These are phyloP conservation scores for Plasmodium vivax DNA, from an alignment of 169 alveolate species.

Conservation along the genomic window DNA sequence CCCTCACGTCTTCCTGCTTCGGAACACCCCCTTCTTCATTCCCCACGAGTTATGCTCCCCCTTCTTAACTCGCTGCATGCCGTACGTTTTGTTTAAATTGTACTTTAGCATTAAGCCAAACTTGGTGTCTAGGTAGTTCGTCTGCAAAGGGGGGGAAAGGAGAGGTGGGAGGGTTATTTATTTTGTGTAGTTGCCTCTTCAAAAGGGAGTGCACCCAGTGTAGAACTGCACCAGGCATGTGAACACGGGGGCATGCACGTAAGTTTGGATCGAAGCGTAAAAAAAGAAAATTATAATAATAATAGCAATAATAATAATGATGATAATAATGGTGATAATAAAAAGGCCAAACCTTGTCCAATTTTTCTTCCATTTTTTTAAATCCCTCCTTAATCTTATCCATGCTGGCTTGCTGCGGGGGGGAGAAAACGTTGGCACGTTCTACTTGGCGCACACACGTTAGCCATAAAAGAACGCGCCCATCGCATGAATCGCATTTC, in stretches of 20 bases:
- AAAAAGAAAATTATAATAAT: too few relatives aligned
- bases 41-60: constrained; percentile 83
- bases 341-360: constrained; percentile 39
- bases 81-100: constrained; percentile 64
- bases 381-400: constrained; percentile 46
- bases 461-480: not conserved
- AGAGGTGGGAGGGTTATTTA: not conserved
- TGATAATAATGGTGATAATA: too few relatives aligned
- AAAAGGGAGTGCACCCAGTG: not conserved
- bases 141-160: constrained; percentile 1
- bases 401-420: constrained; percentile 42
- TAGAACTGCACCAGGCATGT: not conserved
- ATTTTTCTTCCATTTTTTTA: constrained; percentile 25
- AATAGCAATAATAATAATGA: too few relatives aligned
- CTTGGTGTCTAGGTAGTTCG: constrained; percentile 44
- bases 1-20: constrained; percentile 76
- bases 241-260: not conserved
- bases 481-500: not conserved
- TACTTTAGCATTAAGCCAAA: constrained; percentile 64
- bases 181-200: not conserved
- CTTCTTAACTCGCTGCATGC: constrained; percentile 81
- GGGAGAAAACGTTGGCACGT: not conserved
- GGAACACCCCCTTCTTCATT: constrained; percentile 77
- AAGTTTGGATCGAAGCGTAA: not conserved
- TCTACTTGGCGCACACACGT: not conserved